These are phyloP conservation scores for Myxozyma sirexii DNA, from an alignment of 805 yeast species.

Conservation along the genomic window DNA sequence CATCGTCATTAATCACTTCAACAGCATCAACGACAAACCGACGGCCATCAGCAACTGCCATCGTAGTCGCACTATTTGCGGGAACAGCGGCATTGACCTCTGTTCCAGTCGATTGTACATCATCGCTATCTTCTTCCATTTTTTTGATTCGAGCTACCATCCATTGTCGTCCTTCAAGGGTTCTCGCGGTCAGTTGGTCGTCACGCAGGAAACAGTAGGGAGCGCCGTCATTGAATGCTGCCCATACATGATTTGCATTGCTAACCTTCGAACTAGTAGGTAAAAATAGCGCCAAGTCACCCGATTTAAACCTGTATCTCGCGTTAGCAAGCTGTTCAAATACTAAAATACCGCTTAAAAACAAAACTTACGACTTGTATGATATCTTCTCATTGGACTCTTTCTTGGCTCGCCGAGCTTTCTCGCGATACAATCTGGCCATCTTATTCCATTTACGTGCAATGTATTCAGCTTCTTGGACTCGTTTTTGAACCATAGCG, in stretches of 20 bases:
- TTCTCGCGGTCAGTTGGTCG: conserved; percentile 38
- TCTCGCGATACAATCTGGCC: conserved; percentile 53
- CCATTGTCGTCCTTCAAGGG: conserved; percentile 66
- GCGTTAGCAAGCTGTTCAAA: conserved; percentile 48
- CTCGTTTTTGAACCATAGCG: conserved; percentile 65
- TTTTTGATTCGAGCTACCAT: conserved; percentile 68
- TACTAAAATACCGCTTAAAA: not conserved
- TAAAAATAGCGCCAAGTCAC: conserved; percentile 80
- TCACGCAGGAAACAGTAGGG: conserved; percentile 77
- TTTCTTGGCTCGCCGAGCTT: conserved; percentile 31
- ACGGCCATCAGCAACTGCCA: conserved; percentile 13
- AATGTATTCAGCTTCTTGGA: conserved; percentile 83
- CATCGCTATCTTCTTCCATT: conserved; percentile 59
- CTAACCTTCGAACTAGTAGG: conserved; percentile 58
- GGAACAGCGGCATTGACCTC: not conserved
- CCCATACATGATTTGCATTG: conserved; percentile 65
- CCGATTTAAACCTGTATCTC: conserved; percentile 64
- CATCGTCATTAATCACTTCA: conserved; percentile 11
- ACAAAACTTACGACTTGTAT: conserved; percentile 38
- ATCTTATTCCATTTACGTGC: conserved; percentile 85
- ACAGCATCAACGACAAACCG: conserved; percentile 28
- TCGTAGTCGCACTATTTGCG: not conserved
- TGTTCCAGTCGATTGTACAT: not conserved
- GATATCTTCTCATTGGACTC: conserved; percentile 28
- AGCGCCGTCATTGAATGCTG: conserved; percentile 87